Percentiles rank a stretch among this genome's conserved stretches.
Conservation (phyloP, 192 early-diverging fungal genomes). For the Chytriomyces sp. region DNA sequence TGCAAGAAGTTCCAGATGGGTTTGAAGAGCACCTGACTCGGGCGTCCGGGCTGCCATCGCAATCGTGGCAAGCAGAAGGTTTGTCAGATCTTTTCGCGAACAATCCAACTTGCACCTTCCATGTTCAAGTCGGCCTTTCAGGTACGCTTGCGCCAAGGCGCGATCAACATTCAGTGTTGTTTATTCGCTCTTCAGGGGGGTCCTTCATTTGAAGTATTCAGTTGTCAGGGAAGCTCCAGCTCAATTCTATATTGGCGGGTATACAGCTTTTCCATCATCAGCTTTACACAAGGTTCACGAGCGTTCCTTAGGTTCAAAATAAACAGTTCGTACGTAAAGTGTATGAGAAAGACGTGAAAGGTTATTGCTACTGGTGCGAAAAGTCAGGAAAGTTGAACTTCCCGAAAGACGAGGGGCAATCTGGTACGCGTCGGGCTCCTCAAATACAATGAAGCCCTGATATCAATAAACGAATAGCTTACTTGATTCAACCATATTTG, state of each 20-base stretch:
- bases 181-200: conserved; percentile 32
- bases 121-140: conserved; percentile 44
- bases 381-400: conserved; percentile 38
- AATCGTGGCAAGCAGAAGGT: not conserved
- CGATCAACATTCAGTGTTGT: not conserved
- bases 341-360: conserved; percentile 44
- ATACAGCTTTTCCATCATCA: not conserved
- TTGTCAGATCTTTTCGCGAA: not conserved
- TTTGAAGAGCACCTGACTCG: too few relatives aligned
- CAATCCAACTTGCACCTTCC: not conserved
- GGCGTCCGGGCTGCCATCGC: too few relatives aligned
- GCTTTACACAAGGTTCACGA: too few relatives aligned
- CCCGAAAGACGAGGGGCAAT: conserved; percentile 45
- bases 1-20: too few relatives aligned
- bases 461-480: conserved; percentile 26
- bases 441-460: not conserved
- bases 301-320: conserved; percentile 27
- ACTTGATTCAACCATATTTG: conserved; percentile 45
- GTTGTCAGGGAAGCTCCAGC: conserved; percentile 31
- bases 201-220: conserved; percentile 42
- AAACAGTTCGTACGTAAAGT: conserved; percentile 36
- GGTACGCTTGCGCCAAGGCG: not conserved
- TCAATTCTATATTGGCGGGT: conserved; percentile 38
- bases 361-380: conserved; percentile 40
- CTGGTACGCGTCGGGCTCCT: conserved; percentile 31